These are phyloP conservation scores for Psilocybe subaeruginosa DNA, from an alignment of 768 basidiomycete species.

Conservation along the genomic window DNA sequence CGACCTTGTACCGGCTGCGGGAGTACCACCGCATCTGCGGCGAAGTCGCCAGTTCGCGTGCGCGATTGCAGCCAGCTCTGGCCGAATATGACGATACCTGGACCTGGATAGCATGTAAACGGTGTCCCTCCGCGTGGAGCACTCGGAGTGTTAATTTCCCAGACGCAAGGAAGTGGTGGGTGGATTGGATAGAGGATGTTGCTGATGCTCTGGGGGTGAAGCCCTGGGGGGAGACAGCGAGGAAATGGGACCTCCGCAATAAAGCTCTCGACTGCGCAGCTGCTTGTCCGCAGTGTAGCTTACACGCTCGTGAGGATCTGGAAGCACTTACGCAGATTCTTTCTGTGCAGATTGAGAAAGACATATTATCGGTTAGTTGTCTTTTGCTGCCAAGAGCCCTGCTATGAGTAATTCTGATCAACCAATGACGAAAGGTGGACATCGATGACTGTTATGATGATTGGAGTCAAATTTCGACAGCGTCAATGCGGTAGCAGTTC, in stretches of 20 bases:
- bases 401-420: neutral
- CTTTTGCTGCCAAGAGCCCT: neutral
- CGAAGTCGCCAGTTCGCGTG: conserved; percentile 32
- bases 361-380: conserved; percentile 30
- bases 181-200: conserved; percentile 33
- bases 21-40: conserved; percentile 45
- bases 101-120: conserved; percentile 33
- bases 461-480: conserved; percentile 18
- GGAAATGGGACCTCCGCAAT: conserved; percentile 32
- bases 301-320: conserved; percentile 28
- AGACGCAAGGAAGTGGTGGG: conserved; percentile 35
- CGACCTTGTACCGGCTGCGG: conserved; percentile 41
- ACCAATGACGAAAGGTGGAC: conserved; percentile 21
- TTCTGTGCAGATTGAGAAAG: conserved; percentile 34
- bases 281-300: conserved; percentile 29
- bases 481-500: neutral
- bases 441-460: conserved; percentile 29
- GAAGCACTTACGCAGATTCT: conserved; percentile 33
- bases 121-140: conserved; percentile 27
- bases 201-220: conserved; percentile 28
- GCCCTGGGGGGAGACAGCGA: conserved; percentile 37
- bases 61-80: conserved; percentile 28
- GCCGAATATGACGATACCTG: conserved; percentile 31
- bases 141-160: conserved; percentile 15
- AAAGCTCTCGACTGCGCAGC: conserved; percentile 26